Evolutionary conservation across 257 asterid species (phyloP), one percentile per base, ranked within the genome.

Genomic region (Solanum sitiens): DNA sequence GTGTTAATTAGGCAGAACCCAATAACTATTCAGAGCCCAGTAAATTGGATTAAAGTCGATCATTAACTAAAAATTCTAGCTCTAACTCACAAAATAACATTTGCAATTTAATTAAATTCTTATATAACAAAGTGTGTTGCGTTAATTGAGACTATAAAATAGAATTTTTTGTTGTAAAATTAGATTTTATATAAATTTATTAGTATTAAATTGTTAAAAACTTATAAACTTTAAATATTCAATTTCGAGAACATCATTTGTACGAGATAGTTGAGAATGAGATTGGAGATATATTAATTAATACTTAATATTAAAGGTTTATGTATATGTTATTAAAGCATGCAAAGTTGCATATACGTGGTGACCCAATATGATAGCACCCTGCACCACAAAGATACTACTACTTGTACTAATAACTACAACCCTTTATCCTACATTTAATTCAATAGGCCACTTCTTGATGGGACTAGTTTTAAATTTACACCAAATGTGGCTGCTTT

Each of bases 311-410:
- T 2, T 53, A 47, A 47, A 50, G 21, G 20, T 47, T 23, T 47
- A 30, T 27, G 67, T 59, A 65, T 73, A 65, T 33, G 56, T 27
- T 56, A 47, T 27, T 56, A 47, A 84, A 73, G 79, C 89, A 74
- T 84, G 90, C 87, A 61, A 73, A 61, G 85, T 84, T 85, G 86
- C 53, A 72, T 20, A 71, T 25, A 84, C 30, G 87, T 73, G 82
- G 82, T 50, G 87, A 84, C 75, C 71, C 87, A 88, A 74, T 67
- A 80, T 86, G 73, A 86, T 79, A 68, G 77, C 61, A 85, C 68
- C 74, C 63, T 82, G 70, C 44, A 32, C 86, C 86, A 82, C 68
- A 82, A 50, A 82, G 68, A 82, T 82, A 50, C 70, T 50, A n/a
- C 32, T 76, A 44, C 61, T 76, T 8, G 23, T 76, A 42, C 59